Evolutionary conservation across 2,329 filamentous ascomycete genomes (phyloP), one percentile per base, ranked within the genome.

Genomic region (Colletotrichum horii): DNA sequence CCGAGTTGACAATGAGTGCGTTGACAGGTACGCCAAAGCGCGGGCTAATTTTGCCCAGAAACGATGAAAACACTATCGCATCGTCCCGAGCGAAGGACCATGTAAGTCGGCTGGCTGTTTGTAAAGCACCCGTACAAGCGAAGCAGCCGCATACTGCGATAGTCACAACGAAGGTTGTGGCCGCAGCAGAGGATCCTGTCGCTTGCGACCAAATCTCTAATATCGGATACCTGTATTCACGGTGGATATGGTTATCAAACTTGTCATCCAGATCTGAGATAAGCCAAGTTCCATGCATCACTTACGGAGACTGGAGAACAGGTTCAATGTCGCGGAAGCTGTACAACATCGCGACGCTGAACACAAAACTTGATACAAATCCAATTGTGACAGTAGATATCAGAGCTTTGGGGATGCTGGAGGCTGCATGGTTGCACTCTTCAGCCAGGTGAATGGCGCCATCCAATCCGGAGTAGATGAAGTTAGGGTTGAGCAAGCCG

Each of bases 391-490:
- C 78, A 0, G 82, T 83, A 2, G 80, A 79, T 36, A 84, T 68
- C 15, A 86, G 77, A 6, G 83, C 83, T 52, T 78, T 78, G 0
- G 84, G 84, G 4, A 85, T 81, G 4, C 79, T 79, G 2, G 71
- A 79, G 11, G 79, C 79, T 5, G 84, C 79, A 61, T 81, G 75
- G 0, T 78, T 81, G 30, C 82, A 82, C 61, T 86, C 84, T 75
- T 86, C 84, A 2, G 83, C 83, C 52, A 86, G 78, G 77, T 86
- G 84, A 16, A 85, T 79, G 15, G 83, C 81, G 1, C 81, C 82
- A 65, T 86, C 84, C 4, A 85, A 75, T 0, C 84, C 84, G 8
- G 81, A 81, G 77, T 82, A 85, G 70, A 84, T 84, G 74, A 82
- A 86, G 28, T 83, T 83, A 0, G 84, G 81, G 30, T 83, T 83